A percentile compares a stretch with the other conserved stretches of the same genome.
Evolutionary conservation across 2,329 filamentous ascomycete genomes (phyloP).

Genomic region (Ophiosphaerella herpotricha): DNA sequence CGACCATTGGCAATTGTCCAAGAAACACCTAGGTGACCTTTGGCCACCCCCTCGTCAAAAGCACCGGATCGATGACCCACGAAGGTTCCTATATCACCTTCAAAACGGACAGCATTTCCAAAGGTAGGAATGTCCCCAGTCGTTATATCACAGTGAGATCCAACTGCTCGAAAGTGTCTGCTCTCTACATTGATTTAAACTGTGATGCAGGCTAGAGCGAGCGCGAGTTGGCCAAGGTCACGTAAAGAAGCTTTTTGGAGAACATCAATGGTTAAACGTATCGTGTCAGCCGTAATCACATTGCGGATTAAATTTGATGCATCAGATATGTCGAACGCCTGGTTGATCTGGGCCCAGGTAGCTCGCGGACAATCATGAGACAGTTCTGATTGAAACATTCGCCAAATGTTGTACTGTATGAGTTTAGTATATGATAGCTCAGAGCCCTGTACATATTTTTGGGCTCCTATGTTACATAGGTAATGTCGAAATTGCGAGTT

Average conservation of each 20-base stretch:
- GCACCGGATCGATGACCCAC: neutral
- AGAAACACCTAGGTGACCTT: neutral
- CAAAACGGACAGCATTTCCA: conserved; percentile 3
- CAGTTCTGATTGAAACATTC: neutral
- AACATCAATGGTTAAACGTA: conserved; percentile 7
- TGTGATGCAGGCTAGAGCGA: no score
- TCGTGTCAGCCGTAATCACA: conserved; percentile 2
- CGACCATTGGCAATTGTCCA: no score
- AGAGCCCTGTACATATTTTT: no score
- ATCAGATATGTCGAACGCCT: neutral
- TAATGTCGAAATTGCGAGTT: no score
- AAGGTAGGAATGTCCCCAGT: conserved; percentile 6
- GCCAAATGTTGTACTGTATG: no score
- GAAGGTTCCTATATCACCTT: conserved; percentile 1
- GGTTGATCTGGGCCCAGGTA: conserved; percentile 6
- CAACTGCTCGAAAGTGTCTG: conserved; percentile 2
- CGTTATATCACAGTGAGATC: neutral
- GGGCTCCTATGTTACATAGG: no score
- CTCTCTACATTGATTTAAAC: neutral
- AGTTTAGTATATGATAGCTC: no score
- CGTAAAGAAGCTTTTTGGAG: conserved; percentile 1
- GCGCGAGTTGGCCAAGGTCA: neutral
- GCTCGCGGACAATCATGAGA: conserved; percentile 3
- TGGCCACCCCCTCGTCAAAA: no score
- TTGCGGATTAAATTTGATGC: neutral